Percentiles rank a stretch among this genome's conserved stretches.
Conservation (phyloP, 129 eudicot genomes). For the Flaveria robusta region DNA sequence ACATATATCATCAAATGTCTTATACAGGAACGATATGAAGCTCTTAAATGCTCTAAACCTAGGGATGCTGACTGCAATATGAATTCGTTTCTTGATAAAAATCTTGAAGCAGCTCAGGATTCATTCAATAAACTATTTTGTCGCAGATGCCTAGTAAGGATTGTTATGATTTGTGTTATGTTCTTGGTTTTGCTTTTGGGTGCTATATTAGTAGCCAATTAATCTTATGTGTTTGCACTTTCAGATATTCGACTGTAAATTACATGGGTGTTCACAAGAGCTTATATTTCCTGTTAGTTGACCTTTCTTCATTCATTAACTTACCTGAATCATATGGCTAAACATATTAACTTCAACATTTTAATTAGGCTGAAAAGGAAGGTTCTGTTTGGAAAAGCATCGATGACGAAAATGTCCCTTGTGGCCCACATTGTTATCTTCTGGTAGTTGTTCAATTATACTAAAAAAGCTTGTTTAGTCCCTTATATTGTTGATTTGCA, state of each 20-base stretch:
- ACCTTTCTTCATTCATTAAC: background rate
- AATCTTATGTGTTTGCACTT: conserved; percentile 18
- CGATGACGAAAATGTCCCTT: conserved; percentile 57
- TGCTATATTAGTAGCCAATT: conserved; percentile 20
- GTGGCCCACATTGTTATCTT: conserved; percentile 71
- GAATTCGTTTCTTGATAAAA: conserved; percentile 60
- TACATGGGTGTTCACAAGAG: conserved; percentile 94
- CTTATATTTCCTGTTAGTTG: conserved; percentile 78
- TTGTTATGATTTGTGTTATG: conserved; percentile 8
- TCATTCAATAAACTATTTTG: conserved; percentile 83
- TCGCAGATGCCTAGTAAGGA: conserved; percentile 83
- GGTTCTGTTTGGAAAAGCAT: conserved; percentile 37
- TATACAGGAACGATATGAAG: conserved; percentile 88
- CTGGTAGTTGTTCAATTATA: conserved; percentile 42
- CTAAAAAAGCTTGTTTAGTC: background rate
- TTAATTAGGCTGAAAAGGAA: conserved; percentile 62
- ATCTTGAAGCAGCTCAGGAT: conserved; percentile 84
- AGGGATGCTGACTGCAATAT: conserved; percentile 39
- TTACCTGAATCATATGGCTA: conserved; percentile 14
- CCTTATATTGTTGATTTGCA: conserved; percentile 2
- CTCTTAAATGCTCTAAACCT: conserved; percentile 39
- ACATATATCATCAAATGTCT: conserved; percentile 60
- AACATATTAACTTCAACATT: conserved; percentile 12
- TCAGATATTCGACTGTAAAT: conserved; percentile 89
- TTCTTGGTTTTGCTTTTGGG: conserved; percentile 23